These are phyloP conservation scores for Cutaneotrichosporon sp. DNA, from an alignment of 1,284 basidiomycete genomes.

Conservation along the genomic window DNA sequence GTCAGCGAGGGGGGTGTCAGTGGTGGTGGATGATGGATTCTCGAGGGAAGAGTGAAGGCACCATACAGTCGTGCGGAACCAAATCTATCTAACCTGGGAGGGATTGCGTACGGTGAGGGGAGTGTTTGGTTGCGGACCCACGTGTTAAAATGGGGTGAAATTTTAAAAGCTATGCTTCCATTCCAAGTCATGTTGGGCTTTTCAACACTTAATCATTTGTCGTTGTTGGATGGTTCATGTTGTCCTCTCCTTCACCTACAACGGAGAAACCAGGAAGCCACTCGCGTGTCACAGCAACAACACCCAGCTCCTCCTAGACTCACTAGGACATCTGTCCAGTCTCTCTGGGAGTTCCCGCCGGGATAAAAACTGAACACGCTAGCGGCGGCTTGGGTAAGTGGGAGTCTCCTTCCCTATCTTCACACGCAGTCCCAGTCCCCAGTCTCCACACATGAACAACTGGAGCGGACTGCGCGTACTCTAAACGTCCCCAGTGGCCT, in stretches of 20 bases:
- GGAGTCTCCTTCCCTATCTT: too few species aligned
- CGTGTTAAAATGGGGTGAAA: background rate
- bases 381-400: too few species aligned
- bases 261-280: slow-evolving; percentile 2
- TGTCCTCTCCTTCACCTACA: background rate
- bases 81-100: background rate
- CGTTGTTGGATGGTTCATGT: background rate
- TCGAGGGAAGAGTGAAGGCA: slow-evolving; percentile 8
- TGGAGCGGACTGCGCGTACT: too few species aligned
- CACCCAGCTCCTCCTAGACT: too few species aligned
- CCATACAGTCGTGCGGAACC: background rate
- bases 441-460: too few species aligned
- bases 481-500: too few species aligned
- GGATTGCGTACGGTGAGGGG: background rate
- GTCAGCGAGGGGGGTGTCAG: background rate
- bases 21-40: slow-evolving; percentile 5
- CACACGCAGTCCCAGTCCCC: too few species aligned
- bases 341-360: too few species aligned
- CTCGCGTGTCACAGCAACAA: slow-evolving; percentile 3
- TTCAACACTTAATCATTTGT: background rate
- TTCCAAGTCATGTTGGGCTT: background rate
- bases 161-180: background rate
- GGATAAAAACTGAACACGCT: too few species aligned
- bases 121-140: background rate
- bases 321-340: too few species aligned